phyloP scores from a whole-genome alignment of 805 yeast species.

The Spathaspora sp. region DNA sequence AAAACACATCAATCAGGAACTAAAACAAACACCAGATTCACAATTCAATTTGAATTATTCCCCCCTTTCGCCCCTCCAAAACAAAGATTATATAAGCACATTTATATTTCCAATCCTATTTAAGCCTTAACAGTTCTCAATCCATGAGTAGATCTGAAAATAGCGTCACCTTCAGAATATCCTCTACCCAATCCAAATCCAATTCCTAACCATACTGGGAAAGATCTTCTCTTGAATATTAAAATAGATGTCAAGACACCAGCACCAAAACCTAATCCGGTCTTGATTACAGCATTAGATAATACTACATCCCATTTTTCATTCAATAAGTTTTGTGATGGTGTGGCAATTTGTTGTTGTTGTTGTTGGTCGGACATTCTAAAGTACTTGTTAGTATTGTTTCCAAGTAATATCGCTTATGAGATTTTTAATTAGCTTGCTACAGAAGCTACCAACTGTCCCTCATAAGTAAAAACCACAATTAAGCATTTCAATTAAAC shows the following conservation, averaged over 20 bases:
- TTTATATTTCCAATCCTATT: slow-evolving; percentile 5
- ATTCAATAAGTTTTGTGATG: slow-evolving; percentile 58
- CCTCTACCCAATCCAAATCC: slow-evolving; percentile 99
- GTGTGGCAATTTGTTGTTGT: slow-evolving; percentile 22
- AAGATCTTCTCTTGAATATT: slow-evolving; percentile 87
- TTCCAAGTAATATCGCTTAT: neutral
- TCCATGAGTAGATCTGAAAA: slow-evolving; percentile 81
- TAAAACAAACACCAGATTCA: neutral
- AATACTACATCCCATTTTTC: slow-evolving; percentile 94
- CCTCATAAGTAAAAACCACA: neutral
- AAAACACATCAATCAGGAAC: neutral
- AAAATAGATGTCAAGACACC: slow-evolving; percentile 92
- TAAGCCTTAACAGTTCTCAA: slow-evolving; percentile 70
- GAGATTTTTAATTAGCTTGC: neutral
- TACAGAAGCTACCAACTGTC: neutral
- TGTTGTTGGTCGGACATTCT: slow-evolving; percentile 5
- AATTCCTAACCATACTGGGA: slow-evolving; percentile 96
- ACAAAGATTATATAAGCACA: neutral
- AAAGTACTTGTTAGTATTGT: neutral
- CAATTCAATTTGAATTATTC: neutral
- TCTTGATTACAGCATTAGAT: slow-evolving; percentile 90
- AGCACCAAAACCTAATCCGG: slow-evolving; percentile 94
- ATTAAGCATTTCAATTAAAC: neutral
- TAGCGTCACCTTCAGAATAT: slow-evolving; percentile 96
- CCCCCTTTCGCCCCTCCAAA: neutral